A percentile compares a stretch with the other conserved stretches of the same genome.
phyloP scores from a whole-genome alignment of 768 basidiomycete species.

The Tephrocybe sp. region DNA sequence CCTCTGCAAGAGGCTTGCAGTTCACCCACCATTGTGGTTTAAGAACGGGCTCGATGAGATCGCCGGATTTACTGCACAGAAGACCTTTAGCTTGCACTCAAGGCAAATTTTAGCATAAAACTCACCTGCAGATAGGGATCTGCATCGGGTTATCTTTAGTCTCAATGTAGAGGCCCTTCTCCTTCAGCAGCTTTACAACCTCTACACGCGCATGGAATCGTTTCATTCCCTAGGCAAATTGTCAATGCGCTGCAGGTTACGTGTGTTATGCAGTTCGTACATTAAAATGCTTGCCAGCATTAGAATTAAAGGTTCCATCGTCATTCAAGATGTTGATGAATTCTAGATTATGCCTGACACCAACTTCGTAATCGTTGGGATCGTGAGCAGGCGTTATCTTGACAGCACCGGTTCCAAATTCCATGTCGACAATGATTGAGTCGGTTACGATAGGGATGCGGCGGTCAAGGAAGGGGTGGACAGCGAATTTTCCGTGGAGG shows the following conservation, averaged over 20 bases:
- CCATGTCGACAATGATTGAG: constrained; percentile 87
- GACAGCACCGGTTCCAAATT: constrained; percentile 96
- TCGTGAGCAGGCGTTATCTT: constrained; percentile 99
- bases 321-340: constrained; percentile 97
- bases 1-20: constrained; percentile 87
- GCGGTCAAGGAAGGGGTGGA: constrained; percentile 86
- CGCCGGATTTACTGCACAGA: constrained; percentile 81
- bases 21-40: constrained; percentile 99
- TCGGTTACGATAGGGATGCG: constrained; percentile 88
- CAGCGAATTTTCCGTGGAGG: constrained; percentile 88
- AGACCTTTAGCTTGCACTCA: neutral
- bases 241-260: neutral
- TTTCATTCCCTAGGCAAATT: constrained; percentile 77
- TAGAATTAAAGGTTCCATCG: constrained; percentile 92
- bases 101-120: neutral
- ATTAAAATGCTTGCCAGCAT: constrained; percentile 78
- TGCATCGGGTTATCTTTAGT: constrained; percentile 97
- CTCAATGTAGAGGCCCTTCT: constrained; percentile 82
- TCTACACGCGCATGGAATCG: constrained; percentile 89
- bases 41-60: constrained; percentile 90
- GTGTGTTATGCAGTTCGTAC: constrained; percentile 27
- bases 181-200: constrained; percentile 81
- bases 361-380: constrained; percentile 95
- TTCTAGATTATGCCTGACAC: constrained; percentile 78
- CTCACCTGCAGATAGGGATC: constrained; percentile 87